Base-by-base conservation (phyloP, 2,329 filamentous ascomycete species). In the Pyrenochaeta sp. region DNA sequence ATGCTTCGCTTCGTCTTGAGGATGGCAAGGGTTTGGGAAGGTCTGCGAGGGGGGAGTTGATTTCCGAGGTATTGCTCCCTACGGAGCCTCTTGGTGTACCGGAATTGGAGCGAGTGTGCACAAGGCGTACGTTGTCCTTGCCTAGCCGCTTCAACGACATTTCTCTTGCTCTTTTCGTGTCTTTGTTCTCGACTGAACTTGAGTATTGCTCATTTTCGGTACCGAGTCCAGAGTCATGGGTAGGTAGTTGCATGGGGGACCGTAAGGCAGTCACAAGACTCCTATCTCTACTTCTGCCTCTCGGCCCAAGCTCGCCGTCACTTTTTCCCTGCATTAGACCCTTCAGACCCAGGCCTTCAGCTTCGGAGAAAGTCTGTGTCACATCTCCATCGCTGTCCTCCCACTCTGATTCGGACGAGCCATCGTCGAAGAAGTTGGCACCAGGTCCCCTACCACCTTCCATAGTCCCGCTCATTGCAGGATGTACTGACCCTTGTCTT, bases 371-470 rank as follows among this genome's bases (percentile, higher is more conserved):
- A 1, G 52, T 64, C 24, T 64, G 65, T 8, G 62, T 67, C 30
- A 56, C 27, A 15, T 63, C 59, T 32, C 65, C 62, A n/a, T 62
- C 62, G 2, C 57, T 66, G 34, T 72, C 67, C 28, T 68, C 70
- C 60, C 66, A 69, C 5, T 66, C 71, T 1, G 65, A 69, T 30
- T 54, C 71, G 3, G 66, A 69, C 5, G 67, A 66, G 28, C 50
- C 53, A 40, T 72, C 67, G 13, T 73, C 68, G 46, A 74, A 74
- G 59, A 76, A 74, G 48, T 74, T 67, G 9, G 58, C 62, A 22
- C 68, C 70, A 12, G 64, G 65, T 28, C 48, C 42, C 1, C 65
- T 30, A 2, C 63, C 67, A 7, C 46, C 55, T 30, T 69, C 56
- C 68, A 74, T 73, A 6, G 61, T 61, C 15, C 64, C 60, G 45